Base-by-base conservation (phyloP, 257 asterid species). In the Gentiana macrophylla region DNA sequence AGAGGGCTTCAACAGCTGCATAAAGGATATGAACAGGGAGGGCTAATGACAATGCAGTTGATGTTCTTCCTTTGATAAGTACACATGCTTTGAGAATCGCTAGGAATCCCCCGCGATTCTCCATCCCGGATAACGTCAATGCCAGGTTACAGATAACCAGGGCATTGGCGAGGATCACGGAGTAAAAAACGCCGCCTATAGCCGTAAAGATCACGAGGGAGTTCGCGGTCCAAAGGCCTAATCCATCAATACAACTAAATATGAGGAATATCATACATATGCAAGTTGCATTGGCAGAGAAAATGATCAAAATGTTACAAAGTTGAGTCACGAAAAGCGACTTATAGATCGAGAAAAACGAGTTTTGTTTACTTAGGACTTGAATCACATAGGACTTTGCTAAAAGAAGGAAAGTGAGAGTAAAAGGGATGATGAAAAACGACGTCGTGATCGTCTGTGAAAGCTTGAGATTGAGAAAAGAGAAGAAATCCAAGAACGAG, bases 271-370 rank as follows among this genome's bases (percentile, higher is more conserved):
- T 60, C 38, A 86, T 56, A 57, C 73, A 75, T 62, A 84, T 77
- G 67, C 82, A 80, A 47, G 94, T 76, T 55, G 96, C 91, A 56
- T 90, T 82, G 34, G 84, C 84, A 2, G 86, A 69, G 37, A 84
- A 69, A 48, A 82, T 54, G 59, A 82, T 13, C 4, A 82, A 7
- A 8, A 73, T 70, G 76, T 71, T 84, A 82, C 85, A 86, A 5
- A 75, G 32, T 43, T 86, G 94, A 0, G 94, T 82, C 67, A 43
- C 37, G 34, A 78, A 34, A 3, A 86, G 82, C 53, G 90, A 77
- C 32, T 45, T 68, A 60, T 76, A 80, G n/a, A 63, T 72, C 2
- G 64, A 50, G 15, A 59, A 55, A 67, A 65, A 70, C 37, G 71
- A 72, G 24, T 61, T 78, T 2, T 54, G 43, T 52, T 49, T 66